These are phyloP conservation scores for Setaria viridis DNA, from an alignment of 202 grass and related monocot genomes.

Conservation along the genomic window DNA sequence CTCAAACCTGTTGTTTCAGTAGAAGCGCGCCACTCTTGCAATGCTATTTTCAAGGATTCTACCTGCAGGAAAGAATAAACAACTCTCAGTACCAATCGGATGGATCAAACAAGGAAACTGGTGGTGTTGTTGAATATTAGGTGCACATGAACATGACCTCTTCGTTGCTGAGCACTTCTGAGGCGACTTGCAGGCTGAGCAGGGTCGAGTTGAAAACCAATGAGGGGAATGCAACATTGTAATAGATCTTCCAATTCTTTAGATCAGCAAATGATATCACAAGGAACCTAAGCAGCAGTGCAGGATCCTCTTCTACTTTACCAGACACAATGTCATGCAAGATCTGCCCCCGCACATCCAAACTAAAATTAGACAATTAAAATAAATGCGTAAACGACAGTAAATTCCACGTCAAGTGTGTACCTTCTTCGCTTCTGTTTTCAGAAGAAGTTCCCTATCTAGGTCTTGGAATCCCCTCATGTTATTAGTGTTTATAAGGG, in stretches of 20 bases:
- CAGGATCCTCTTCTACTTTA: slow-evolving; percentile 71
- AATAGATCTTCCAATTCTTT: slow-evolving; percentile 89
- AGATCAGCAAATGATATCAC: slow-evolving; percentile 91
- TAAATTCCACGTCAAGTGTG: slow-evolving; percentile 29
- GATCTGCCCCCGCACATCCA: slow-evolving; percentile 54
- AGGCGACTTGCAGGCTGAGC: slow-evolving; percentile 55
- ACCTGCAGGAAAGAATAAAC: slow-evolving; percentile 54
- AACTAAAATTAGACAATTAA: not conserved
- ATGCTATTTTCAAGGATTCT: slow-evolving; percentile 58
- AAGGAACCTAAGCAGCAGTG: slow-evolving; percentile 79
- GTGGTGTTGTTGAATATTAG: not conserved
- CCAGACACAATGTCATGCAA: slow-evolving; percentile 74
- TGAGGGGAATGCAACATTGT: slow-evolving; percentile 79
- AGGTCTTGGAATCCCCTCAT: slow-evolving; percentile 66
- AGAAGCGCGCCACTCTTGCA: slow-evolving; percentile 68
- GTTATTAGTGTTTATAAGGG: slow-evolving; percentile 89
- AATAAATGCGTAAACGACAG: not conserved
- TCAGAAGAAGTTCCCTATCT: slow-evolving; percentile 58
- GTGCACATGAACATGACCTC: slow-evolving; percentile 55
- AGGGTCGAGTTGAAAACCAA: slow-evolving; percentile 77
- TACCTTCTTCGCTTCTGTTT: slow-evolving; percentile 79
- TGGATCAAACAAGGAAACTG: not conserved
- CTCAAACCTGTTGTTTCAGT: slow-evolving; percentile 77
- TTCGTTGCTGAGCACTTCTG: slow-evolving; percentile 56
- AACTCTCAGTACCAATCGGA: slow-evolving; percentile 30